A percentile compares a stretch with the other conserved stretches of the same genome.
These are phyloP conservation scores for Mucor mucedo DNA, from an alignment of 371 early-diverging fungal species.

Conservation along the genomic window DNA sequence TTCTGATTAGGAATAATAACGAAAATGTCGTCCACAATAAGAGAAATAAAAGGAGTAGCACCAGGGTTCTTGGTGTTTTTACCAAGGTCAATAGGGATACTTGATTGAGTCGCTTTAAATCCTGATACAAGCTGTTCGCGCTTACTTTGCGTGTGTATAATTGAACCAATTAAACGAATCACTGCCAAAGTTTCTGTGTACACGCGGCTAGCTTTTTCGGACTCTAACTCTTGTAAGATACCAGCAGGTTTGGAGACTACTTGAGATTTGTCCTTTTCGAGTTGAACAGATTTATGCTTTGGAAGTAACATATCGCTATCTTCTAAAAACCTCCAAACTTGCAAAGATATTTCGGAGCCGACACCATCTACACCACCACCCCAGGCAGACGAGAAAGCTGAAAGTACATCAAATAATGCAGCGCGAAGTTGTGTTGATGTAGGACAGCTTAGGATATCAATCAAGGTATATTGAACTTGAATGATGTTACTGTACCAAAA, in stretches of 20 bases:
- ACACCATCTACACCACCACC: conserved; percentile 42
- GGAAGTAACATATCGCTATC: conserved; percentile 34
- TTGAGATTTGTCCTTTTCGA: conserved; percentile 8
- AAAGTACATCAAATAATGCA: conserved; percentile 41
- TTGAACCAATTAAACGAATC: conserved; percentile 71
- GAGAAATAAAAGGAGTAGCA: conserved; percentile 78
- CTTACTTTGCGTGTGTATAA: conserved; percentile 66
- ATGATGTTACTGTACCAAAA: conserved; percentile 30
- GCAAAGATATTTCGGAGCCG: conserved; percentile 31
- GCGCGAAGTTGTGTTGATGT: conserved; percentile 43
- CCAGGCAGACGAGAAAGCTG: conserved; percentile 49
- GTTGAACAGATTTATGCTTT: conserved; percentile 7
- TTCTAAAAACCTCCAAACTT: conserved; percentile 43
- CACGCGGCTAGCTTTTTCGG: conserved; percentile 59
- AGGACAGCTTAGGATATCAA: conserved; percentile 30
- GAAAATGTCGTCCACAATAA: conserved; percentile 83
- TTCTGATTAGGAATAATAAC: conserved; percentile 68
- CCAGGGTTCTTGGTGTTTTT: conserved; percentile 70
- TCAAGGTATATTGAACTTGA: conserved; percentile 9
- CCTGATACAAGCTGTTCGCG: conserved; percentile 43
- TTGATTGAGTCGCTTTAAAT: conserved; percentile 44
- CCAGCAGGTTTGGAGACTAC: conserved; percentile 21
- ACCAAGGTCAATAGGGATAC: conserved; percentile 67
- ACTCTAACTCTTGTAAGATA: conserved; percentile 35
- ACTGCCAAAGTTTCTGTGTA: conserved; percentile 89